Percentiles rank a stretch among this genome's conserved stretches.
phyloP scores from a whole-genome alignment of 2,329 filamentous ascomycete species.

The Geosmithia flava region DNA sequence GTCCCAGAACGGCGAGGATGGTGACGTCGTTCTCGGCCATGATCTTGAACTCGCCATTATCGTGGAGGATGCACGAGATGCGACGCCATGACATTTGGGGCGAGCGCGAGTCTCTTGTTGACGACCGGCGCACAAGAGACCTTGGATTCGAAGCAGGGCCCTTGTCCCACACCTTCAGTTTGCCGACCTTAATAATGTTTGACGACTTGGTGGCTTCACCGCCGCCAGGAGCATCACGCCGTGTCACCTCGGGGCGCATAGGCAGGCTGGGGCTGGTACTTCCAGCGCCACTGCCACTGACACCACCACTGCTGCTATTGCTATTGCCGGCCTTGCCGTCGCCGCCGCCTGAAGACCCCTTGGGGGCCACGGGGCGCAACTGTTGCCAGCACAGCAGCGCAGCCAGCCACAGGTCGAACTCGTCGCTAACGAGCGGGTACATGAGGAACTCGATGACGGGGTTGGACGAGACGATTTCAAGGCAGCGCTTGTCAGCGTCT shows the following conservation, averaged over 20 bases:
- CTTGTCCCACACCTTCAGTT: conserved; percentile 85
- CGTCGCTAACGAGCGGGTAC: conserved; percentile 48
- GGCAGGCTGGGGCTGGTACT: conserved; percentile 18
- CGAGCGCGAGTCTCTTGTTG: conserved; percentile 42
- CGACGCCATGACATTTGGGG: conserved; percentile 61
- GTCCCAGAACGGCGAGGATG: conserved; percentile 69
- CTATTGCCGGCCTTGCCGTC: not conserved
- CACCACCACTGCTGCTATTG: not conserved
- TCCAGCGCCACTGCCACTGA: not conserved
- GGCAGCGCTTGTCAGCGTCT: conserved; percentile 30
- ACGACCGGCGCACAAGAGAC: conserved; percentile 43
- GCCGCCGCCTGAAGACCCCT: conserved; percentile 11
- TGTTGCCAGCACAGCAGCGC: conserved; percentile 75
- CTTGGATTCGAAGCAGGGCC: conserved; percentile 42
- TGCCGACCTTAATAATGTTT: conserved; percentile 92
- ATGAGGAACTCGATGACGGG: conserved; percentile 50
- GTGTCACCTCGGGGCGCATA: conserved; percentile 29
- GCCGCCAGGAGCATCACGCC: conserved; percentile 18
- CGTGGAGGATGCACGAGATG: conserved; percentile 86
- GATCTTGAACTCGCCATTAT: conserved; percentile 88
- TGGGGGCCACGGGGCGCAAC: conserved; percentile 46
- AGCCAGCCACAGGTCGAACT: conserved; percentile 70
- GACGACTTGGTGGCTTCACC: conserved; percentile 19
- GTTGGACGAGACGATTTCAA: conserved; percentile 41
- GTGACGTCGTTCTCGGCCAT: conserved; percentile 76